phyloP scores from a whole-genome alignment of 495 filamentous ascomycete genomes.

The Tuber microsphaerosporum region DNA sequence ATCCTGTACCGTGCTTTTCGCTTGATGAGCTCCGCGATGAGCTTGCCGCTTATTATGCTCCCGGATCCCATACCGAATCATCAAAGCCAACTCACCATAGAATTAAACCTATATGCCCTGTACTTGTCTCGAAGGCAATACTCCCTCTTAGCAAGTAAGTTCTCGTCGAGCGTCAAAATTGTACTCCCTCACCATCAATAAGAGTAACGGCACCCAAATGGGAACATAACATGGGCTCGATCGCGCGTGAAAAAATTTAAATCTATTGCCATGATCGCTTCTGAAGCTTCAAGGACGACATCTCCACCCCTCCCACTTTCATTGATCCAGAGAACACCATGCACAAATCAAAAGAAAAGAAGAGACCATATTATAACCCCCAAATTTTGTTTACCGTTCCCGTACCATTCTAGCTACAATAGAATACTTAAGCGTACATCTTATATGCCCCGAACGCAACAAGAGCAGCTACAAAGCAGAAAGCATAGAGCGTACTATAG shows the following conservation, averaged over 20 bases:
- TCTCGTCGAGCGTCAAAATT: background rate
- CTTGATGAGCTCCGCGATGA: background rate
- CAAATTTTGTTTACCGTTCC: constrained; percentile 8
- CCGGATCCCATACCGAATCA: background rate
- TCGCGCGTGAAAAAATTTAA: background rate
- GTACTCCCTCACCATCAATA: background rate
- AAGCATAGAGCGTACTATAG: constrained; percentile 65
- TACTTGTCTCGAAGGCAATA: background rate
- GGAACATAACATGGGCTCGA: background rate
- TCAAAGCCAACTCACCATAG: background rate
- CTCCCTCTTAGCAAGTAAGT: background rate
- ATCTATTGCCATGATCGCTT: background rate
- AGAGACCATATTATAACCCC: constrained; percentile 4
- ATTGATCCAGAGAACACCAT: background rate
- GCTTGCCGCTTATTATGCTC: background rate
- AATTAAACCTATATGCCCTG: background rate
- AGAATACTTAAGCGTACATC: constrained; percentile 45
- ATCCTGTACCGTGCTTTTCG: background rate
- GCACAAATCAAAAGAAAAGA: constrained; percentile 6
- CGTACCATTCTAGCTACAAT: background rate
- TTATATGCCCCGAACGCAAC: constrained; percentile 79
- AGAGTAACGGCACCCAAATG: background rate
- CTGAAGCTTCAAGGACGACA: background rate
- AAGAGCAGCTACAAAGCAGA: constrained; percentile 69
- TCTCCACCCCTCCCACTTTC: background rate